phyloP scores from a whole-genome alignment of 169 alveolate species.

The Eimeria acervulina region DNA sequence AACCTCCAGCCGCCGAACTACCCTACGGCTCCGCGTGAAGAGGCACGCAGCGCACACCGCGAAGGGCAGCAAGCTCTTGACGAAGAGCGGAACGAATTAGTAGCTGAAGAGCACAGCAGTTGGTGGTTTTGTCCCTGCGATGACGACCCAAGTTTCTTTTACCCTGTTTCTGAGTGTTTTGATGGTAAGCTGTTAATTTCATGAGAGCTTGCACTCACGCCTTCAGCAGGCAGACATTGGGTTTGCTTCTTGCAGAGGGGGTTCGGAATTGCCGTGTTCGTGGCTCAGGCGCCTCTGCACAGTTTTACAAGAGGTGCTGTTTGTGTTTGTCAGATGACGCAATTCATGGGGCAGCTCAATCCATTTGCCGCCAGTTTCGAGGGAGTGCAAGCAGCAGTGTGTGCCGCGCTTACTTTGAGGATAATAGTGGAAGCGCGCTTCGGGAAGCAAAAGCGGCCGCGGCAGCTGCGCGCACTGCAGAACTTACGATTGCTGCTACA shows the following conservation, averaged over 20 bases:
- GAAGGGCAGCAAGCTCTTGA: constrained; percentile 33
- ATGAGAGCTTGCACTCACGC: neutral
- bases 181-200: constrained; percentile 1
- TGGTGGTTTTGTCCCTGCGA: constrained; percentile 75
- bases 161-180: constrained; percentile 44
- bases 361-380: constrained; percentile 64
- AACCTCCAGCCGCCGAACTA: neutral
- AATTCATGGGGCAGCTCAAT: constrained; percentile 47
- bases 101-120: constrained; percentile 9
- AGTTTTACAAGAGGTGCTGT: neutral
- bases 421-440: neutral
- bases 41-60: neutral
- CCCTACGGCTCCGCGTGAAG: neutral
- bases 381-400: constrained; percentile 70
- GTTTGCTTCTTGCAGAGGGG: neutral
- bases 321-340: constrained; percentile 53
- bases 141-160: constrained; percentile 47
- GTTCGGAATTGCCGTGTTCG: neutral
- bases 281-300: neutral
- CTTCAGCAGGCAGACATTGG: neutral
- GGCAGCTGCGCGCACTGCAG: constrained; percentile 63
- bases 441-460: constrained; percentile 71
- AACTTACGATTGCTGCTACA: neutral
- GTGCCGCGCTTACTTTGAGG: constrained; percentile 57
- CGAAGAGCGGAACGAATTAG: neutral